phyloP scores from a whole-genome alignment of 2,329 filamentous ascomycete species.

The Fusarium udum region DNA sequence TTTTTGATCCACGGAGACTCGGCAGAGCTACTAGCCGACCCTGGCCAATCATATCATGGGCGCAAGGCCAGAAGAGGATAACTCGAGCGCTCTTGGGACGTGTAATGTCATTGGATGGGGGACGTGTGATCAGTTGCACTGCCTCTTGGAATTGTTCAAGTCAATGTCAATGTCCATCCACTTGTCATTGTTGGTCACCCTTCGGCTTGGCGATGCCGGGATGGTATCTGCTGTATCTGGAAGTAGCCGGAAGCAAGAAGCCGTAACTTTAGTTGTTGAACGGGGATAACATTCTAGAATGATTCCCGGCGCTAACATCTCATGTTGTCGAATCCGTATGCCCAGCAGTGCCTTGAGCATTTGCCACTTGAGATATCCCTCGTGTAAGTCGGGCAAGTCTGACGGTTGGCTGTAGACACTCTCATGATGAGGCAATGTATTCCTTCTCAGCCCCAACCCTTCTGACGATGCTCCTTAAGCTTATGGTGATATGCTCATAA shows the following conservation, averaged over 20 bases:
- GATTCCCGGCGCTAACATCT: slow-evolving; percentile 10
- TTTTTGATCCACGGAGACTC: slow-evolving; percentile 13
- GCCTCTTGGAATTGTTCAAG: slow-evolving; percentile 18
- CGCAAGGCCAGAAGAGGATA: slow-evolving; percentile 1
- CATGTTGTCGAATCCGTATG: neutral
- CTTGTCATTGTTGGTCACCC: slow-evolving; percentile 24
- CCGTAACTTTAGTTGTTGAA: neutral
- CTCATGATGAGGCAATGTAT: neutral
- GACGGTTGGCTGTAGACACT: too few species aligned
- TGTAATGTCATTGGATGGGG: slow-evolving; percentile 17
- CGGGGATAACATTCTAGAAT: slow-evolving; percentile 26
- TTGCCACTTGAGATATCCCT: slow-evolving; percentile 12
- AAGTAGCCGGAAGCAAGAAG: slow-evolving; percentile 18
- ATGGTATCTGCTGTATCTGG: slow-evolving; percentile 24
- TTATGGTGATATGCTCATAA: neutral
- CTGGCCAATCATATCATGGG: slow-evolving; percentile 15
- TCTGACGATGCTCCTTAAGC: neutral
- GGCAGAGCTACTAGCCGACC: slow-evolving; percentile 24
- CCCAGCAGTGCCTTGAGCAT: slow-evolving; percentile 9
- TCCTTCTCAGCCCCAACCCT: neutral
- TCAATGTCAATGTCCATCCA: slow-evolving; percentile 4
- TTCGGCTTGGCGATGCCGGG: slow-evolving; percentile 22
- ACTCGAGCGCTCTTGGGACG: neutral
- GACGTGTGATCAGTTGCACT: slow-evolving; percentile 26
- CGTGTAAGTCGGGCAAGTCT: neutral